These are phyloP conservation scores for Entomortierella beljakovae DNA, from an alignment of 192 early-diverging fungal genomes.

Conservation along the genomic window DNA sequence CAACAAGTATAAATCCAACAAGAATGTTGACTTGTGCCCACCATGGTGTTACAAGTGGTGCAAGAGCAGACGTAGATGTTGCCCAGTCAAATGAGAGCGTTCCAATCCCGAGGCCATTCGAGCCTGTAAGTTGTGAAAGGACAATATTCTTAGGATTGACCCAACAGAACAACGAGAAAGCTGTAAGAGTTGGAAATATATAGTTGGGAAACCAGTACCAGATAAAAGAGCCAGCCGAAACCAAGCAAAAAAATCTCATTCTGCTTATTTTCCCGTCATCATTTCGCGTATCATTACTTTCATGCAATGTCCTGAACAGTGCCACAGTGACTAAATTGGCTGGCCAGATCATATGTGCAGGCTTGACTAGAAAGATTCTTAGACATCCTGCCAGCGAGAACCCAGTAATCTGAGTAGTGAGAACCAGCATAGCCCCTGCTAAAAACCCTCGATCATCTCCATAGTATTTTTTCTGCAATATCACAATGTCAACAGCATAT, in stretches of 20 bases:
- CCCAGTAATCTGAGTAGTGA: conserved; percentile 68
- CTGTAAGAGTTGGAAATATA: conserved; percentile 58
- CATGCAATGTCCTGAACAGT: conserved; percentile 75
- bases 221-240: conserved; percentile 41
- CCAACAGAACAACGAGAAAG: conserved; percentile 64
- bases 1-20: background rate
- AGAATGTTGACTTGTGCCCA: background rate
- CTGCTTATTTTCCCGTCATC: conserved; percentile 39
- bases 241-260: conserved; percentile 58
- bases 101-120: background rate
- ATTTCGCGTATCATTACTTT: conserved; percentile 7
- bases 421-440: conserved; percentile 52
- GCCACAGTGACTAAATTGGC: conserved; percentile 68
- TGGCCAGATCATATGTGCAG: conserved; percentile 77
- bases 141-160: conserved; percentile 29
- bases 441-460: conserved; percentile 35
- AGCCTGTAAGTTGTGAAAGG: background rate
- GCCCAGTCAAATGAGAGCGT: background rate
- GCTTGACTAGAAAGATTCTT: conserved; percentile 68
- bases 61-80: background rate
- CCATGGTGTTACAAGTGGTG: background rate
- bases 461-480: conserved; percentile 58
- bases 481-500: conserved; percentile 61
- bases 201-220: conserved; percentile 70
- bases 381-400: conserved; percentile 68